Conservation (phyloP, 805 yeast species). For the Hanseniaspora vineae region DNA sequence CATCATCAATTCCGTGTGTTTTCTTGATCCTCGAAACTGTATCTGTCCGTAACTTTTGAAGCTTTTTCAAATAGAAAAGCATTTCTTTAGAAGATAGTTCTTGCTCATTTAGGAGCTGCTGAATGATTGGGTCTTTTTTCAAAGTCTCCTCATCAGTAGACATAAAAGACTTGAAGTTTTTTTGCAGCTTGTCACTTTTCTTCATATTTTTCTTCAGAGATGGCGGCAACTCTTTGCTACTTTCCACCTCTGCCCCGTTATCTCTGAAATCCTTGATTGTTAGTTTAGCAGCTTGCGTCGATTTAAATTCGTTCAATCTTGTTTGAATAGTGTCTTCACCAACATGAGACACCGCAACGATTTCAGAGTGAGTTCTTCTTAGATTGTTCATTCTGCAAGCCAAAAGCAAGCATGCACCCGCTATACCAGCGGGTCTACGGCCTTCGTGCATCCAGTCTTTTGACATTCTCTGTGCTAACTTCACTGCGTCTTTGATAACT, state of each 20-base stretch:
- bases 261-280: slow-evolving; percentile 66
- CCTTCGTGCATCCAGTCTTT: slow-evolving; percentile 96
- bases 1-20: slow-evolving; percentile 22
- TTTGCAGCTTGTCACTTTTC: slow-evolving; percentile 31
- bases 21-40: slow-evolving; percentile 16
- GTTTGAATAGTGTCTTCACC: slow-evolving; percentile 90
- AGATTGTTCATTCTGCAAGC: slow-evolving; percentile 97
- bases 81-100: slow-evolving; percentile 34
- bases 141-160: slow-evolving; percentile 29
- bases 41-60: slow-evolving; percentile 19
- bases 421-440: slow-evolving; percentile 95
- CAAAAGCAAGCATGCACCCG: slow-evolving; percentile 86
- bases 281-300: slow-evolving; percentile 59
- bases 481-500: slow-evolving; percentile 78
- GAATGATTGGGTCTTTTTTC: slow-evolving; percentile 29
- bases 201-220: slow-evolving; percentile 54
- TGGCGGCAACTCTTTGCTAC: slow-evolving; percentile 58
- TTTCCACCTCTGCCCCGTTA: slow-evolving; percentile 19
- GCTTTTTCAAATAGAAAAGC: slow-evolving; percentile 22
- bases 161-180: slow-evolving; percentile 18
- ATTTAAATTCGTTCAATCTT: slow-evolving; percentile 76
- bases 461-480: slow-evolving; percentile 80
- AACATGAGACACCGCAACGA: slow-evolving; percentile 89
- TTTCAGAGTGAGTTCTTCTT: slow-evolving; percentile 82
- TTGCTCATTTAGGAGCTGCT: slow-evolving; percentile 32